A percentile compares a stretch with the other conserved stretches of the same genome.
These are phyloP conservation scores for Nemania serpens DNA, from an alignment of 2,329 filamentous ascomycete species.

Conservation along the genomic window DNA sequence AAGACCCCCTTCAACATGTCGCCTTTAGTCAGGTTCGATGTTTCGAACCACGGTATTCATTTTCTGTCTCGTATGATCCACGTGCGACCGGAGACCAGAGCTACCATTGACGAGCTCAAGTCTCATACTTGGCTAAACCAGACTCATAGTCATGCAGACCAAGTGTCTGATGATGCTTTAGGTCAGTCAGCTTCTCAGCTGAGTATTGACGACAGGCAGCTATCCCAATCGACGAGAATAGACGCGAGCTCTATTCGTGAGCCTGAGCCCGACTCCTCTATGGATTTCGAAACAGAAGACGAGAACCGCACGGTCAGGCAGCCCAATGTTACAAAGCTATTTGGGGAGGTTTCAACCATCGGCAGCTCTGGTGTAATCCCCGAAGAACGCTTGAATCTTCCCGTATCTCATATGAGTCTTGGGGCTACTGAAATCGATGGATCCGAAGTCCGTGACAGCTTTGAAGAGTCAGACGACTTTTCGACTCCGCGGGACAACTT, in stretches of 20 bases:
- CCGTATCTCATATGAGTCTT: slow-evolving; percentile 42
- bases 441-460: slow-evolving; percentile 51
- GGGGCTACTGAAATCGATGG: slow-evolving; percentile 46
- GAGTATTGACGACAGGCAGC: slow-evolving; percentile 58
- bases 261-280: slow-evolving; percentile 48
- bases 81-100: slow-evolving; percentile 76
- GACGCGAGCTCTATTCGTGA: slow-evolving; percentile 39
- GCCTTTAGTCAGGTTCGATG: slow-evolving; percentile 60
- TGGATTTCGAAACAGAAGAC: slow-evolving; percentile 75
- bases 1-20: slow-evolving; percentile 69
- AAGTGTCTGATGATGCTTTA: slow-evolving; percentile 65
- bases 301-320: slow-evolving; percentile 75
- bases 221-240: slow-evolving; percentile 35
- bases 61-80: slow-evolving; percentile 81
- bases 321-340: slow-evolving; percentile 48
- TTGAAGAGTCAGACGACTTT: slow-evolving; percentile 50
- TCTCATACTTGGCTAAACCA: slow-evolving; percentile 73
- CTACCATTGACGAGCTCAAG: slow-evolving; percentile 72
- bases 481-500: slow-evolving; percentile 42
- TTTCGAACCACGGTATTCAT: slow-evolving; percentile 72
- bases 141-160: slow-evolving; percentile 60
- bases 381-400: slow-evolving; percentile 55
- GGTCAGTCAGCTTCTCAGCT: slow-evolving; percentile 66
- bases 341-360: slow-evolving; percentile 62
- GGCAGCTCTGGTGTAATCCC: slow-evolving; percentile 58